Evolutionary conservation across 2,329 filamentous ascomycete species (phyloP).

Genomic region (Colletotrichum higginsianum): DNA sequence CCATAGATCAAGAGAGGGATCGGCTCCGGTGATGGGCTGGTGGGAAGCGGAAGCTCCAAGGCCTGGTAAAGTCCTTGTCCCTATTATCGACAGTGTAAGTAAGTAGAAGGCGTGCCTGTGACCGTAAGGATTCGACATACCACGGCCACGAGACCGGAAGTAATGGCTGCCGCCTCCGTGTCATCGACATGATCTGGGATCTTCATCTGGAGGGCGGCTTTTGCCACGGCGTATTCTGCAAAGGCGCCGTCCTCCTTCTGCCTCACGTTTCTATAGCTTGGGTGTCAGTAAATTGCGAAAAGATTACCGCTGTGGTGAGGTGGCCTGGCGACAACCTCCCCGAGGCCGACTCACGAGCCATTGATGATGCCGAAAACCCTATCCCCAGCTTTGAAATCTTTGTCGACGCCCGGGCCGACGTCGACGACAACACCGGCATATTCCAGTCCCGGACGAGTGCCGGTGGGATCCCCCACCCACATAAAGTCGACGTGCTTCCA

Average conservation of each 20-base stretch:
- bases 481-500: constrained; percentile 1
- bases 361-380: not conserved
- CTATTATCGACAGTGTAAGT: constrained; percentile 44
- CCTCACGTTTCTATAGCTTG: not conserved
- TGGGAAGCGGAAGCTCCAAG: constrained; percentile 46
- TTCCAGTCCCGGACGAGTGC: not conserved
- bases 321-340: too few relatives aligned
- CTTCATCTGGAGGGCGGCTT: not conserved
- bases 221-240: not conserved
- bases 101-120: too few relatives aligned
- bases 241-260: not conserved
- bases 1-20: constrained; percentile 57
- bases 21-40: not conserved
- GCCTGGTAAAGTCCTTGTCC: constrained; percentile 64
- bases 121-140: not conserved
- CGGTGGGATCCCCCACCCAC: not conserved
- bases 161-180: not conserved
- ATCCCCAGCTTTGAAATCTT: not conserved
- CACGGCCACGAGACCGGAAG: not conserved
- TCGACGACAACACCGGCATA: not conserved
- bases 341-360: not conserved
- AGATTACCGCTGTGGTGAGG: too few relatives aligned
- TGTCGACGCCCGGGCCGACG: not conserved
- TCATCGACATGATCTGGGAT: not conserved
- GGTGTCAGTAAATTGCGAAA: too few relatives aligned